A percentile compares a stretch with the other conserved stretches of the same genome.
Conservation (phyloP, 73 alveolate species). For the Effrenium voratum region DNA sequence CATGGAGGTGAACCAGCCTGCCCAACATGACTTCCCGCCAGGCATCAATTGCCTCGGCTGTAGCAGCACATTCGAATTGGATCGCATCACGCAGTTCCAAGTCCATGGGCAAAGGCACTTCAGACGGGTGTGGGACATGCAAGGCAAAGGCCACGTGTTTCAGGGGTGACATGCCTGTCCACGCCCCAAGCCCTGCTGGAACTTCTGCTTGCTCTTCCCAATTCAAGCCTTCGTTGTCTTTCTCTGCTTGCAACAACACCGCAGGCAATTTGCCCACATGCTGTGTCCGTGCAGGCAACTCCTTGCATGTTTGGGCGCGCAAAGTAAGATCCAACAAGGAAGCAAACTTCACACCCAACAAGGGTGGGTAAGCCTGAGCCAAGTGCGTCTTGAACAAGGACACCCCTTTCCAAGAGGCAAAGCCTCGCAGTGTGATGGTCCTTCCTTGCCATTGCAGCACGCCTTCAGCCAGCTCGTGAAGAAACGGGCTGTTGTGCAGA, state of each 20-base stretch:
- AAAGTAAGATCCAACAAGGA: background rate
- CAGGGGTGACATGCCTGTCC: background rate
- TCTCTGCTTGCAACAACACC: background rate
- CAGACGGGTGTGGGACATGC: background rate
- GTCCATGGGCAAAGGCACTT: background rate
- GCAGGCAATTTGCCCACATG: background rate
- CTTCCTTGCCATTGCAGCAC: background rate
- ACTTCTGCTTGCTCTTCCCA: background rate
- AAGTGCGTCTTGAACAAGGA: background rate
- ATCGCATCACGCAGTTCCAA: background rate
- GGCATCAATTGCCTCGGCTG: background rate
- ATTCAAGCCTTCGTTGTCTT: background rate
- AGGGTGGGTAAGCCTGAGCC: slow-evolving; percentile 32
- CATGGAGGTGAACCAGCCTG: background rate
- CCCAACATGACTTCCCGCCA: background rate
- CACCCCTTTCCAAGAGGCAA: background rate
- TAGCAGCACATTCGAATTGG: background rate
- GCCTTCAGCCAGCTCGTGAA: background rate
- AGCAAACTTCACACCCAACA: background rate
- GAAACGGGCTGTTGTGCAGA: background rate
- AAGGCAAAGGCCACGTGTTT: background rate
- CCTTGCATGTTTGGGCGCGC: background rate
- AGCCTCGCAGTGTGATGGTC: background rate
- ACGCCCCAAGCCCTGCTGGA: background rate
- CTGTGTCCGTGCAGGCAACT: background rate